A percentile compares a stretch with the other conserved stretches of the same genome.
Conservation (phyloP, 495 filamentous ascomycete genomes). For the Collariella sp. region DNA sequence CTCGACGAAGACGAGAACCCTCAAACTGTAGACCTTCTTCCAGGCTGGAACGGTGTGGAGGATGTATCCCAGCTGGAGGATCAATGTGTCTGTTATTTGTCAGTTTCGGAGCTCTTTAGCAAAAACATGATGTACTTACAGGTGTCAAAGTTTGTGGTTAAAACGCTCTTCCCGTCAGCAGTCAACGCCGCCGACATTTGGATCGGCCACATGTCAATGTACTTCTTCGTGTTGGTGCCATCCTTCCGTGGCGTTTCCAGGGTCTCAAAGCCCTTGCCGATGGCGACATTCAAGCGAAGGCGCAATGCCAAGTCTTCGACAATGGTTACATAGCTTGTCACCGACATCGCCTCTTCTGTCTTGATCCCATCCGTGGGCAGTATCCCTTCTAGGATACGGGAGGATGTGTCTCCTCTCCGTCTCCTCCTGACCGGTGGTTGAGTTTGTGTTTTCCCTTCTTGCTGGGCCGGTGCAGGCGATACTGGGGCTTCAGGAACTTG, state of each 20-base stretch:
- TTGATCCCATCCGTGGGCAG: conserved; percentile 55
- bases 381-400: conserved; percentile 38
- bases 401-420: conserved; percentile 37
- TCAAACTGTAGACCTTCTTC: conserved; percentile 66
- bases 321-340: conserved; percentile 68
- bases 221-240: conserved; percentile 56
- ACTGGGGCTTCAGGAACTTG: conserved; percentile 28
- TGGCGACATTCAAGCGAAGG: conserved; percentile 74
- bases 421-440: conserved; percentile 20
- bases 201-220: conserved; percentile 85
- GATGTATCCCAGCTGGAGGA: conserved; percentile 79
- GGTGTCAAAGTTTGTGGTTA: conserved; percentile 88
- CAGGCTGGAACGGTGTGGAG: conserved; percentile 74
- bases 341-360: conserved; percentile 53
- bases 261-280: conserved; percentile 73
- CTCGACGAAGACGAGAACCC: conserved; percentile 80
- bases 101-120: neutral
- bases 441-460: conserved; percentile 11
- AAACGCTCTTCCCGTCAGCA: conserved; percentile 55
- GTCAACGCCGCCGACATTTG: conserved; percentile 71
- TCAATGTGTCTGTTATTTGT: conserved; percentile 55
- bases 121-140: conserved; percentile 33
- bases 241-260: conserved; percentile 59
- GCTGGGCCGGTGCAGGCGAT: conserved; percentile 17
- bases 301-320: conserved; percentile 73